Base-by-base conservation (phyloP, 176 grass and related monocot species). In the Zoysia pacifica region DNA sequence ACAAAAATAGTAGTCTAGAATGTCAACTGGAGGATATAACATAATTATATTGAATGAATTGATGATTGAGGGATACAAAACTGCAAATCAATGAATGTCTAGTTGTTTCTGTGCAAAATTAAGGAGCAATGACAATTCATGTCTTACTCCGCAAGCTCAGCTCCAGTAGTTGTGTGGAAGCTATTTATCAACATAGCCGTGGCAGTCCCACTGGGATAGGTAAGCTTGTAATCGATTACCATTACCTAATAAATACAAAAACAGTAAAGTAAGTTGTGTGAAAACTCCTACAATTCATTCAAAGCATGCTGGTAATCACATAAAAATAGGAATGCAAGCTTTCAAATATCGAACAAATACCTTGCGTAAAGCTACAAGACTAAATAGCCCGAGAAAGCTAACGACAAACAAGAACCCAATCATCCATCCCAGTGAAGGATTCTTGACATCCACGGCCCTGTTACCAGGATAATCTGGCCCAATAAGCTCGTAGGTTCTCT, bases 331-430 rank as follows among this genome's bases (percentile, higher is more conserved):
- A 5, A 74, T 54, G 39, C 39, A 12, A 8, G 13, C 3, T 65
- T 82, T 62, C 60, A 69, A 35, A 13, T 64, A 52, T 39, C 42
- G 44, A 63, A 18, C 51, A 4, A 59, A 0, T 90, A 96, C 93
- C 93, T 96, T 96, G 7, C 87, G 87, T 18, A 96, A 76, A 56
- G 93, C 82, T 40, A 96, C 93, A 39, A 96, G 90, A 75, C 93
- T 96, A 65, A 96, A 96, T 50, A 96, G 79, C 18, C 93, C 93
- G 42, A 97, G 88, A 52, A 97, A 97, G 72, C 93, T 97, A 64
- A 97, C 93, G 11, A 97, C 87, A 76, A 93, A 97, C 90, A 93
- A 88, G 85, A 97, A 97, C 10, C 90, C 85, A 37, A 97, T 93
- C 93, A 97, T 97, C 93, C 93, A 97, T 39, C 90, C 81, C 37